phyloP scores from a whole-genome alignment of 257 asterid species.

The Gynochthodes officinalis region DNA sequence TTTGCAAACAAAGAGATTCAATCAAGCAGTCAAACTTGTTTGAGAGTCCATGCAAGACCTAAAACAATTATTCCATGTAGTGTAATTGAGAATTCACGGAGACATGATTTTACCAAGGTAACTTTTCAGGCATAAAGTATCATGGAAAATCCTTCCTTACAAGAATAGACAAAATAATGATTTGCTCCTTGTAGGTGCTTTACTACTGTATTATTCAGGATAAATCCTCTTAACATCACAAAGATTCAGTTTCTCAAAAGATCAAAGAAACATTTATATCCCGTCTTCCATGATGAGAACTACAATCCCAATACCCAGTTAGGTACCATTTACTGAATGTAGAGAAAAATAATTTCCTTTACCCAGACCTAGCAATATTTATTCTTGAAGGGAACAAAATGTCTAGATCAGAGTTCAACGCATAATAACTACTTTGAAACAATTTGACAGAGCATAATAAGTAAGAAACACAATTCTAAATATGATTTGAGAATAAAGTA shows the following conservation, averaged over 20 bases:
- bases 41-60: neutral
- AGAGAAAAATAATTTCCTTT: too few relatives aligned
- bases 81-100: neutral
- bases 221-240: neutral
- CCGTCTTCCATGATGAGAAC: neutral
- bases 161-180: neutral
- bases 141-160: too few relatives aligned
- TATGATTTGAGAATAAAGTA: conserved; percentile 10
- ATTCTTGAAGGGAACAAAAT: too few relatives aligned
- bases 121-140: neutral
- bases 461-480: neutral
- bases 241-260: neutral
- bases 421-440: neutral
- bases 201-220: neutral
- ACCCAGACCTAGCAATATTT: neutral
- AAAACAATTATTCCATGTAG: neutral
- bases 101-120: neutral
- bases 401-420: too few relatives aligned
- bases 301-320: neutral
- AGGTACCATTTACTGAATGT: too few relatives aligned
- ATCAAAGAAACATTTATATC: neutral
- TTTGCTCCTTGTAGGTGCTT: neutral
- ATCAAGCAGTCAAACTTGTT: neutral
- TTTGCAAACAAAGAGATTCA: neutral
- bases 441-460: neutral